Conservation (phyloP, 2,329 filamentous ascomycete species). For the Penicillium sp. region DNA sequence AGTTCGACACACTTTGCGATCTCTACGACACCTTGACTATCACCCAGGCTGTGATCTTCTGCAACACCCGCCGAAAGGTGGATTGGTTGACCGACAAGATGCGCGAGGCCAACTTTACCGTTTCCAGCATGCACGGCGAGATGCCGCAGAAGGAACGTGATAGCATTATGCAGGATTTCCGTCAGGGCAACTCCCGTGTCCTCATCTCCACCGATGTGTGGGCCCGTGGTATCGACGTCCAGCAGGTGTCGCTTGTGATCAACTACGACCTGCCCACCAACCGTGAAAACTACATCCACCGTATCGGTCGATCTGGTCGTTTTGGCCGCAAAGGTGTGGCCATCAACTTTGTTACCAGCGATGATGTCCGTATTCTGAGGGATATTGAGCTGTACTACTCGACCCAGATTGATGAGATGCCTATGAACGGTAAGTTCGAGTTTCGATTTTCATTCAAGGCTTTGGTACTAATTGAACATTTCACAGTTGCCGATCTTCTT, state of each 20-base stretch:
- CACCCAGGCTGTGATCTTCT: slow-evolving; percentile 99
- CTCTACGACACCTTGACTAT: slow-evolving; percentile 99
- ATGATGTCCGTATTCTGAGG: slow-evolving; percentile 99
- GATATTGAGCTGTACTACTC: slow-evolving; percentile 99
- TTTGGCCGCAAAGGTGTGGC: slow-evolving; percentile 99
- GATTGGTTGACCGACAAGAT: slow-evolving; percentile 99
- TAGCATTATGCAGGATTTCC: slow-evolving; percentile 99
- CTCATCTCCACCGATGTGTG: slow-evolving; percentile 96
- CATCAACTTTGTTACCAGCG: slow-evolving; percentile 99
- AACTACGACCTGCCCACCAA: slow-evolving; percentile 99
- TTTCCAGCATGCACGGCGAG: slow-evolving; percentile 99
- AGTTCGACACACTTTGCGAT: slow-evolving; percentile 97
- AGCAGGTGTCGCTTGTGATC: slow-evolving; percentile 99
- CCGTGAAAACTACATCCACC: slow-evolving; percentile 99
- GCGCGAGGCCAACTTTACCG: slow-evolving; percentile 95
- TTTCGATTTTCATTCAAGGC: not conserved
- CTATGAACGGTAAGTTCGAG: slow-evolving; percentile 71
- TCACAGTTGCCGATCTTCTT: slow-evolving; percentile 34
- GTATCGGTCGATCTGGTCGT: slow-evolving; percentile 98
- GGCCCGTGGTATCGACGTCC: slow-evolving; percentile 99
- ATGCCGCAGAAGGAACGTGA: slow-evolving; percentile 98
- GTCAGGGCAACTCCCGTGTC: slow-evolving; percentile 95
- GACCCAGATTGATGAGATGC: slow-evolving; percentile 99
- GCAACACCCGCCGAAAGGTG: slow-evolving; percentile 99
- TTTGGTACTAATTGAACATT: slow-evolving; percentile 11